Base-by-base conservation (phyloP, 768 basidiomycete genomes). In the Trametes elegans region DNA sequence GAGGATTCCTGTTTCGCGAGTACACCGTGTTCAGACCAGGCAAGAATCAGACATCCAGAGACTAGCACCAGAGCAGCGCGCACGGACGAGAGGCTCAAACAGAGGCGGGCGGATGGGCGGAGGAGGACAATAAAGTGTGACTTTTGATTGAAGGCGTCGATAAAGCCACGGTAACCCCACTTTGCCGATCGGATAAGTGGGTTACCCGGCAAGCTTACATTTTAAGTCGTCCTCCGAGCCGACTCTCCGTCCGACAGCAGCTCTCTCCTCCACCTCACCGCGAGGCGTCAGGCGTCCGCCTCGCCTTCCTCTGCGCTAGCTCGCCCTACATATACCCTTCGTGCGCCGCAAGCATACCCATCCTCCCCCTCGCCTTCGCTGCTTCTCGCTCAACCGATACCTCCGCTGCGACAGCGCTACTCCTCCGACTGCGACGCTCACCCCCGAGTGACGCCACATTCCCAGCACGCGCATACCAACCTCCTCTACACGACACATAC, bases 241-340 rank as follows among this genome's bases (percentile, higher is more conserved):
- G 49, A 46, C 29, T 40, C 34, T 47, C 56, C 56, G 56, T 46
- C 49, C 18, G 40, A 31, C 47, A 49, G 21, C 21, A 40, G n/a
- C 47, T 43, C 50, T 52, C 36, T 53, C 57, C 57, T 57, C 56
- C 56, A 46, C 50, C 46, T 53, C 45, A 42, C 57, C 57, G 50
- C 57, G 57, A 58, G 57, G 57, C 57, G 18, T 58, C 40, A 58
- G 57, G 57, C 57, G 18, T 58, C 40, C 31, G 50, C 50, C 51
- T 52, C 47, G 34, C 41, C 55, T 31, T 49, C 43, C 36, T 41
- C 49, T 52, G 56, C 49, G 49, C 49, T 52, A 52, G 43, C 50
- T 51, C 57, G 45, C 39, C 45, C 45, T 49, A 53, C 51, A 53
- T 58, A 58, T 51, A 50, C 49, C 50, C 50, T 2, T 31, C 53